Percentiles rank a stretch among this genome's conserved stretches.
These are phyloP conservation scores for Coccinonectria pachysandricola DNA, from an alignment of 2,329 filamentous ascomycete species.

Conservation along the genomic window DNA sequence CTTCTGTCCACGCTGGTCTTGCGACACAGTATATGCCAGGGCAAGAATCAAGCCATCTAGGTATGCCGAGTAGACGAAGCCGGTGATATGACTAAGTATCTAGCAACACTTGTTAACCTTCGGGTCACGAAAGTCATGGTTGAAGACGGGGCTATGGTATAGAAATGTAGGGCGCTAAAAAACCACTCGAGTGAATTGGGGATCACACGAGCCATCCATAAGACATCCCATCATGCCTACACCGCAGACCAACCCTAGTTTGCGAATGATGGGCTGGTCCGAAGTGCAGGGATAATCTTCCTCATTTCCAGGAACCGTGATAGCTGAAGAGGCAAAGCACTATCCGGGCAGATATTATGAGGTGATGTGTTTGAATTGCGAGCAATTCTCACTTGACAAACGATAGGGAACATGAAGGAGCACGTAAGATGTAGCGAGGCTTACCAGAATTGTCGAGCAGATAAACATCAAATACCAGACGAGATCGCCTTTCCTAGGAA, in stretches of 20 bases:
- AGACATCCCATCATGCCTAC: conserved; percentile 68
- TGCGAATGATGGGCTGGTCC: conserved; percentile 56
- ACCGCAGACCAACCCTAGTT: conserved; percentile 52
- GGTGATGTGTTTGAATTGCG: too few species aligned
- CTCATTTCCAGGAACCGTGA: conserved; percentile 78
- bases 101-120: conserved; percentile 18
- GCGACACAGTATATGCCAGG: conserved; percentile 71
- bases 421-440: conserved; percentile 28
- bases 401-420: conserved; percentile 8
- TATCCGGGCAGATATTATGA: conserved; percentile 75
- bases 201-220: conserved; percentile 57
- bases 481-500: conserved; percentile 66
- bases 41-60: conserved; percentile 63
- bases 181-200: conserved; percentile 50
- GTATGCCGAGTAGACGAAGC: conserved; percentile 32
- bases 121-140: conserved; percentile 5
- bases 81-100: conserved; percentile 24
- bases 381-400: conserved; percentile 5
- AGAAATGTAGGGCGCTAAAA: conserved; percentile 52
- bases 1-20: conserved; percentile 71
- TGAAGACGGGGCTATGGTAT: conserved; percentile 8
- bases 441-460: conserved; percentile 64
- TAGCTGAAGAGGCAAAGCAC: conserved; percentile 54
- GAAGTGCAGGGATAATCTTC: conserved; percentile 65
- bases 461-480: conserved; percentile 73